Base-by-base conservation (phyloP, 768 basidiomycete genomes). In the Hygrocybe coccinea region DNA sequence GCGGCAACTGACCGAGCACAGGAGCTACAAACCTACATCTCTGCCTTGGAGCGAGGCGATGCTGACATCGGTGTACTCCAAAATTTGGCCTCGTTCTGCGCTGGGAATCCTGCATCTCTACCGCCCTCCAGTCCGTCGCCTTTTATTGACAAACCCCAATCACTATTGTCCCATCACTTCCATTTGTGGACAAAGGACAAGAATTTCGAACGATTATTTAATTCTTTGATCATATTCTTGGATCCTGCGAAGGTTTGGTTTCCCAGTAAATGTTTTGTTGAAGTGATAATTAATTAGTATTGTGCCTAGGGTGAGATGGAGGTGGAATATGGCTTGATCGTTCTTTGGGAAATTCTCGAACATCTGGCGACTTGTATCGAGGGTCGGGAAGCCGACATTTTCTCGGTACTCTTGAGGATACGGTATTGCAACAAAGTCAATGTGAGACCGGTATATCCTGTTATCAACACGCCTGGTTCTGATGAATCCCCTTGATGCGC, bases 321-420 rank as follows among this genome's bases (percentile, higher is more conserved):
- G 52, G 73, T 93, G 24, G 85, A 88, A 65, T 89, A 91, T 62
- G 91, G 83, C 24, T 71, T 95, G 60, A 87, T 93, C 55, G 75
- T 89, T 33, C 64, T 92, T 10, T 94, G 88, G 87, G 91, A 94
- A 68, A 76, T 92, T 65, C 71, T 95, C 5, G 86, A 86, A 64
- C 80, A 86, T 60, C 89, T 92, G 65, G 76, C 82, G 21, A 68
- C 77, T 29, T 79, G 85, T 59, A 72, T 95, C 11, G 91, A 94
- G 67, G 88, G 89, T 44, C 82, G 80, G 57, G 92, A 95, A 72
- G 79, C 82, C 9, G 86, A 87, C 53, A 69, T 95, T 35, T 88
- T 92, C 66, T 77, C 83, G 25, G 73, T 82, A 49, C 74, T 95
- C 43, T 75, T 95, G 61, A 77, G 73, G 43, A 77, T 91, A 52